Base-by-base conservation (phyloP, 2,329 filamentous ascomycete genomes). In the Verticillium dahliae region DNA sequence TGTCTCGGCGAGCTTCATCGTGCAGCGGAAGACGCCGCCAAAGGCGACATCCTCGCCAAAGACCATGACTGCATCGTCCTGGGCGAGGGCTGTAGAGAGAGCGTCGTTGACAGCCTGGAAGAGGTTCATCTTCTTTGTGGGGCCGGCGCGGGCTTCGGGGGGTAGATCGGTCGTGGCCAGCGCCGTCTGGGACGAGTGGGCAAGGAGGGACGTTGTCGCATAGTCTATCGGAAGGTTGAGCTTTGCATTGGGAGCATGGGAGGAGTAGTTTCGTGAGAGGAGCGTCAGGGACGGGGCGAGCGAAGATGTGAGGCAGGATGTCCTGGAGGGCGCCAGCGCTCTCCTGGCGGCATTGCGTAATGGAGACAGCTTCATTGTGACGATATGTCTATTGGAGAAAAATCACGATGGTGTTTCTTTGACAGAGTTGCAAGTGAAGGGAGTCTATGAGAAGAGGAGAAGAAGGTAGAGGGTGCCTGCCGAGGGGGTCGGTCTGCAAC, bases 1-100 rank as follows among this genome's bases (percentile, higher is more conserved):
- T 61, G 91, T 91, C 65, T 92, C 90, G 37, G 92, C 87, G 15
- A 99, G 82, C 68, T 93, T 91, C 87, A 95, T 94, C 37, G 91
- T 94, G 76, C 92, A 97, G 61, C 95, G 85, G 72, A 99, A 99
- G 15, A 99, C 95, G 60, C 95, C 95, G 52, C 95, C 95, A 66
- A 99, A 99, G 14, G 95, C 91, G 7, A 99, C 92, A 72, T 99
- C 95, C 75, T 99, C 95, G 52, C 95, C 95, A 70, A 99, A 99
- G 10, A 99, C 83, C 61, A 98, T 79, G 27, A 97, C 92, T 18
- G 89, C 87, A 66, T 96, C 91, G 69, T 97, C 93, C 39, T 89
- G 85, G 15, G 89, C 85, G 34, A 99, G 82, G 31, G 94, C 91
- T 62, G 89, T 90, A 27, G 90, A 85, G 27, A 99, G 82, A 11